These are phyloP conservation scores for Pinus albicaulis DNA, from an alignment of 75 land plant species.

Conservation along the genomic window DNA sequence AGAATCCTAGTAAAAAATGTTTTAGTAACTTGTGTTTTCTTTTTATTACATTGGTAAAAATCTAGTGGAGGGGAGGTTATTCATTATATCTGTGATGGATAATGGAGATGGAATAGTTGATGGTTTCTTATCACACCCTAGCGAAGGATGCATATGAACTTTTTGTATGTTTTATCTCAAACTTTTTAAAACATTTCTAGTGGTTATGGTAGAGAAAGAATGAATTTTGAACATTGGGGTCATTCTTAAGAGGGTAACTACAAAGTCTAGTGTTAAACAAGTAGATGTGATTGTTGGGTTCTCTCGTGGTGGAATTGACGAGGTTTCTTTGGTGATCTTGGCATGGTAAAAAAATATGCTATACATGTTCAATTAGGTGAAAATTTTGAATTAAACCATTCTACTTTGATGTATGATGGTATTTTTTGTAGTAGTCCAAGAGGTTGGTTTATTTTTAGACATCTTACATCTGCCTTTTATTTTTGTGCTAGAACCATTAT, in stretches of 20 bases:
- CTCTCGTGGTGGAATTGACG: not conserved
- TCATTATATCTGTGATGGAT: slow-evolving; percentile 1
- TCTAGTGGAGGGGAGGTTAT: not conserved
- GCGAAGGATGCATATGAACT: slow-evolving; percentile 15
- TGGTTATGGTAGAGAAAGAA: not conserved
- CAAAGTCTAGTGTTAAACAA: not conserved
- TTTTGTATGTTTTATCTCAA: not conserved
- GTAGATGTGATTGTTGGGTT: not conserved
- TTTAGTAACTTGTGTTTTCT: slow-evolving; percentile 16
- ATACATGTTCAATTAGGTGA: slow-evolving; percentile 7
- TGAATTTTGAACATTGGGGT: not conserved
- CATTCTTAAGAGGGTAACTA: not conserved
- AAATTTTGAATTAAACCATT: slow-evolving; percentile 1
- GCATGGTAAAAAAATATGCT: slow-evolving; percentile 1
- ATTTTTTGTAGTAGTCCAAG: not conserved
- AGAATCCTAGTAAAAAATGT: slow-evolving; percentile 20
- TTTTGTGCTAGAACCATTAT: not conserved
- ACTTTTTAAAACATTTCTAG: not conserved
- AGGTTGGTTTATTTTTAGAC: not conserved
- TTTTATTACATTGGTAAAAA: slow-evolving; percentile 31
- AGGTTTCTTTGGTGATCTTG: slow-evolving; percentile 1
- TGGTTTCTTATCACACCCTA: slow-evolving; percentile 21
- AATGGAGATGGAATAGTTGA: slow-evolving; percentile 33
- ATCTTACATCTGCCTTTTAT: not conserved
- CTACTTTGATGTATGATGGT: not conserved